Base-by-base conservation (phyloP, 1,284 basidiomycete genomes). In the Papiliotrema flavescens region DNA sequence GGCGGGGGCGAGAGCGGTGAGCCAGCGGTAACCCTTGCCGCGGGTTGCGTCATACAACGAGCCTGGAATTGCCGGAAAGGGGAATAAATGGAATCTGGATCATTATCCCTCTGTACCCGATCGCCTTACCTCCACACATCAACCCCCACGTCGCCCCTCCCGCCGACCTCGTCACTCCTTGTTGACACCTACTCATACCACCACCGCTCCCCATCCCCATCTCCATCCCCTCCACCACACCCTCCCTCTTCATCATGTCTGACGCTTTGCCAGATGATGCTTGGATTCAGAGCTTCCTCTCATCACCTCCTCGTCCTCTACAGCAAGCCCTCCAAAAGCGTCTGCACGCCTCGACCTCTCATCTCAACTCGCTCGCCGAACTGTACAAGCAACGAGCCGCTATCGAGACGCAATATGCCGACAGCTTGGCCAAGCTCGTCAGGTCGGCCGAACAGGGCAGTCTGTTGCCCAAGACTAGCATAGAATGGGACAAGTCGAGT, bases 401-500 rank as follows among this genome's bases (percentile, higher is more conserved):
- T 3, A 75, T 80, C 41, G 80, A 82, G 55, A 69, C 75, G 17
- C 61, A 69, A 32, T 82, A 82, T 60, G 73, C 79, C n/a, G 75
- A 77, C 28, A 66, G 74, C 22, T 73, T 83, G 20, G 62, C 73
- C n/a, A 81, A 80, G 65, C 65, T 81, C 32, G 63, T 73, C 1
- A 65, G 71, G 51, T 66, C 75, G 19, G 69, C 77, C 47, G 71
- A 76, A 65, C 57, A 57, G 5, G 64, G 64, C 15, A 57, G 57
- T 15, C 55, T 75, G 36, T 58, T 60, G 19, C 64, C 65, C 7
- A 72, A 72, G 56, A 54, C 54, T 2, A 70, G 64, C 8, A 60
- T 60, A 20, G 70, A 71, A 17, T 72, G 73, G 64, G 72, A 71
- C 7, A 60, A 63, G 24, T 43, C 60, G 7, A 63, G 67, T 23